Percentiles rank a stretch among this genome's conserved stretches.
These are phyloP conservation scores for Dentipellis sp. DNA, from an alignment of 768 basidiomycete genomes.

Conservation along the genomic window DNA sequence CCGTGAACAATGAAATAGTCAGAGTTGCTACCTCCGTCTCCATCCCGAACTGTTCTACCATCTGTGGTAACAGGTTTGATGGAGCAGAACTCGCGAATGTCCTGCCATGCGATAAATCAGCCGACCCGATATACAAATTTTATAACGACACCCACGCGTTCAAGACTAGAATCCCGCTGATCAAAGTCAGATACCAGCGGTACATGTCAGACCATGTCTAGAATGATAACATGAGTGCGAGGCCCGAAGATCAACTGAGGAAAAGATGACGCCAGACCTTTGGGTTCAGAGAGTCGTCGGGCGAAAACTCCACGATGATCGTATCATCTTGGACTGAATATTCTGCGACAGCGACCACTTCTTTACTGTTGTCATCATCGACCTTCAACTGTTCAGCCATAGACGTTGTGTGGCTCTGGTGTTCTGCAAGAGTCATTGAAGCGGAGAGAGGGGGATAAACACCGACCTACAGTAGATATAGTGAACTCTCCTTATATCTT, in stretches of 20 bases:
- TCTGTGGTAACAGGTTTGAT: conserved; percentile 34
- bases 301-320: conserved; percentile 9
- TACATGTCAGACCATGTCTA: conserved; percentile 40
- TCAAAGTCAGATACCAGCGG: conserved; percentile 43
- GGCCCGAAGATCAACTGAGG: neutral
- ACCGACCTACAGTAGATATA: too few relatives aligned
- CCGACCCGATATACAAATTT: neutral
- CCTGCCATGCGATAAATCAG: conserved; percentile 23
- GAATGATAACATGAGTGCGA: neutral
- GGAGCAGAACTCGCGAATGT: conserved; percentile 59
- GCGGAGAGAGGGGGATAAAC: too few relatives aligned
- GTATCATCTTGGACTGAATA: conserved; percentile 1
- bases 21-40: conserved; percentile 43
- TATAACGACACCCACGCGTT: conserved; percentile 34
- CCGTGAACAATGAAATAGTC: conserved; percentile 53
- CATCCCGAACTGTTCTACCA: conserved; percentile 40
- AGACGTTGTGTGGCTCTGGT: neutral
- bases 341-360: neutral
- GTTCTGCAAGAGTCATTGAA: neutral
- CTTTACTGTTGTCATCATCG: neutral
- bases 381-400: neutral
- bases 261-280: conserved; percentile 4
- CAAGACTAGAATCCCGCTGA: conserved; percentile 42
- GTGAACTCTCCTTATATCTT: too few relatives aligned
- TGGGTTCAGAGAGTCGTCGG: conserved; percentile 6